These are phyloP conservation scores for Arctium minus DNA, from an alignment of 129 eudicot species.

Conservation along the genomic window DNA sequence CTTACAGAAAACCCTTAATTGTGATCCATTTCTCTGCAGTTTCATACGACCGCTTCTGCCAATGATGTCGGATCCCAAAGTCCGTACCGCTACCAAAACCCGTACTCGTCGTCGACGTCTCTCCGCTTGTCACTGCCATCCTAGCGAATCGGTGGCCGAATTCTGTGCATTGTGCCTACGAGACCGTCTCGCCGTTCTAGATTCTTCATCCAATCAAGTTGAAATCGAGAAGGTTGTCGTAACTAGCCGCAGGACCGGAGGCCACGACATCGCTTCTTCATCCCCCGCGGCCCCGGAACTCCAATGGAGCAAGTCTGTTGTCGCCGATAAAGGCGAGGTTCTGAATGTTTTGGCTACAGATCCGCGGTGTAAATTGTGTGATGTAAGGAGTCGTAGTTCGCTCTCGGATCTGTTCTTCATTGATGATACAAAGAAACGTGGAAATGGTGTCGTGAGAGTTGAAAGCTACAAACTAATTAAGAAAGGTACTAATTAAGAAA, in stretches of 20 bases:
- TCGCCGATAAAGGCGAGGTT: slow-evolving; percentile 18
- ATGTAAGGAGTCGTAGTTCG: slow-evolving; percentile 46
- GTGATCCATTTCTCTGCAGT: slow-evolving; percentile 19
- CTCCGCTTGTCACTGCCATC: slow-evolving; percentile 81
- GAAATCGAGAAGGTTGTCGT: slow-evolving; percentile 12
- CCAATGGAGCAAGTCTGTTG: slow-evolving; percentile 78
- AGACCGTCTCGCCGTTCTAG: slow-evolving; percentile 81
- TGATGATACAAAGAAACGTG: slow-evolving; percentile 32
- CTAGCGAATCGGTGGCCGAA: too few relatives aligned
- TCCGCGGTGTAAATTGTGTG: slow-evolving; percentile 54
- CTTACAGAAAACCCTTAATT: slow-evolving; percentile 14
- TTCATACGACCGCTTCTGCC: slow-evolving; percentile 8
- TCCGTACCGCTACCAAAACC: slow-evolving; percentile 40
- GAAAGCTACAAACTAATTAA: slow-evolving; percentile 2
- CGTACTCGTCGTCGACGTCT: slow-evolving; percentile 58
- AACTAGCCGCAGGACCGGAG: slow-evolving; percentile 17
- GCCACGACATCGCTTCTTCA: slow-evolving; percentile 15
- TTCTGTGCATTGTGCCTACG: slow-evolving; percentile 91
- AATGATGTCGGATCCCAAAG: slow-evolving; percentile 35
- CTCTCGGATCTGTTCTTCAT: slow-evolving; percentile 44
- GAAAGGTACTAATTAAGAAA: too few relatives aligned
- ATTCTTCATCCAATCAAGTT: slow-evolving; percentile 16
- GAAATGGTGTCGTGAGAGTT: slow-evolving; percentile 21
- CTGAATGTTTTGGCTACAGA: slow-evolving; percentile 1
- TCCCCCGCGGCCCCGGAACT: slow-evolving; percentile 42